phyloP scores from a whole-genome alignment of 345 rosid species.

The Melaleuca quinquenervia region DNA sequence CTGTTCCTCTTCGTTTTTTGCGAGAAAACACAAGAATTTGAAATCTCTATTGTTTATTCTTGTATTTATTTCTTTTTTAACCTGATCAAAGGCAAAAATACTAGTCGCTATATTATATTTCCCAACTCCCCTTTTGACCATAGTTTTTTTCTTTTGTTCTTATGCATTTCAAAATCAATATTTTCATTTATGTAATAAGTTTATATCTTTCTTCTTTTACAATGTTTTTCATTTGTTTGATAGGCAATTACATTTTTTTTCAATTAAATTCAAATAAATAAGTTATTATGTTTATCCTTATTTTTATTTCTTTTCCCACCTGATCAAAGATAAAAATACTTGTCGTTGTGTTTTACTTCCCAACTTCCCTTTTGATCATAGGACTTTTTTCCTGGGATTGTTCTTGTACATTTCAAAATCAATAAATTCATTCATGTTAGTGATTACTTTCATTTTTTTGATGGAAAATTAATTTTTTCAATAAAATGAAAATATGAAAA shows the following conservation, averaged over 20 bases:
- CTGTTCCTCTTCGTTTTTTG: not conserved
- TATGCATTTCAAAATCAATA: not conserved
- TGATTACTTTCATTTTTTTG: too few species aligned
- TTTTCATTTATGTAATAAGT: not conserved
- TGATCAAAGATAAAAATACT: not conserved
- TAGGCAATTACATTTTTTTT: too few species aligned
- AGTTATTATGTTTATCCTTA: not conserved
- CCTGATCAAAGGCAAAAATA: not conserved
- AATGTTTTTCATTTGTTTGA: not conserved
- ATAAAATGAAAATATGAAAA: not conserved
- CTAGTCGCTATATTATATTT: not conserved
- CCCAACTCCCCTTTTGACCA: not conserved
- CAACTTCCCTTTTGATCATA: not conserved
- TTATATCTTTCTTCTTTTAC: not conserved
- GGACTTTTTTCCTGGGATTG: not conserved
- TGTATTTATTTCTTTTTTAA: not conserved
- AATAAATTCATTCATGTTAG: not conserved
- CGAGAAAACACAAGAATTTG: not conserved
- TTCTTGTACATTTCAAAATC: not conserved
- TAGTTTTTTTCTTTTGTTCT: not conserved
- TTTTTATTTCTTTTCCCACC: not conserved
- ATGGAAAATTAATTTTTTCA: not conserved
- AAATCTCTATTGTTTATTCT: not conserved
- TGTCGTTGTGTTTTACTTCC: not conserved
- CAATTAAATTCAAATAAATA: too few species aligned